A percentile compares a stretch with the other conserved stretches of the same genome.
phyloP scores from a whole-genome alignment of 2,329 filamentous ascomycete genomes.

The Aphanocladium album region DNA sequence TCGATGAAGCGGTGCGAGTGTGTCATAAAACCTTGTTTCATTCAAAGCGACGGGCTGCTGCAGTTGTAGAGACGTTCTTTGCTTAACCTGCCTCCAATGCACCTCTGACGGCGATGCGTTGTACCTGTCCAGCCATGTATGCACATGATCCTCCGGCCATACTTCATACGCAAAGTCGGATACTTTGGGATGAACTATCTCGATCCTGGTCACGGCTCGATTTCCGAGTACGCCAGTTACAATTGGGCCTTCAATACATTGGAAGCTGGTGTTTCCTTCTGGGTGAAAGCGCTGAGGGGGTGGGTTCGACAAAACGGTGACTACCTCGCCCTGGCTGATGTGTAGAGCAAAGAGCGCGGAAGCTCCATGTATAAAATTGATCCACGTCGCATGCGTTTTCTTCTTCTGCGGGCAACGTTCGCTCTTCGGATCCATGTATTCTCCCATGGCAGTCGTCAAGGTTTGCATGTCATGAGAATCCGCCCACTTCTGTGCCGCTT shows the following conservation, averaged over 20 bases:
- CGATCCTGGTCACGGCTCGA: slow-evolving; percentile 6
- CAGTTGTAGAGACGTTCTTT: no score
- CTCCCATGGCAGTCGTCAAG: slow-evolving; percentile 17
- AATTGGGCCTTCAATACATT: slow-evolving; percentile 18
- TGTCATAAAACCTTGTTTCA: no score
- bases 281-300: slow-evolving; percentile 18
- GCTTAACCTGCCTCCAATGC: neutral
- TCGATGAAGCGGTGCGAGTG: no score
- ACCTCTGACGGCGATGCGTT: neutral
- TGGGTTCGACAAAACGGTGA: slow-evolving; percentile 11
- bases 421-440: slow-evolving; percentile 9
- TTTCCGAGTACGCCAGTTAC: slow-evolving; percentile 14
- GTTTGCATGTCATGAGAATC: slow-evolving; percentile 15
- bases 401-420: neutral
- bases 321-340: slow-evolving; percentile 12
- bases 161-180: neutral
- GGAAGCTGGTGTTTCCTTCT: slow-evolving; percentile 13
- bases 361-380: slow-evolving; percentile 18
- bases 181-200: slow-evolving; percentile 12
- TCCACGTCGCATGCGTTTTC: neutral
- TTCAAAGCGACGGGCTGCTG: no score
- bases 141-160: neutral
- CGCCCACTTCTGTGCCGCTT: slow-evolving; percentile 17
- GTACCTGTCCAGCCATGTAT: neutral
- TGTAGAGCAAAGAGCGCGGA: slow-evolving; percentile 18